Conservation (phyloP, 371 early-diverging fungal species). For the Apophysomyces variabilis region DNA sequence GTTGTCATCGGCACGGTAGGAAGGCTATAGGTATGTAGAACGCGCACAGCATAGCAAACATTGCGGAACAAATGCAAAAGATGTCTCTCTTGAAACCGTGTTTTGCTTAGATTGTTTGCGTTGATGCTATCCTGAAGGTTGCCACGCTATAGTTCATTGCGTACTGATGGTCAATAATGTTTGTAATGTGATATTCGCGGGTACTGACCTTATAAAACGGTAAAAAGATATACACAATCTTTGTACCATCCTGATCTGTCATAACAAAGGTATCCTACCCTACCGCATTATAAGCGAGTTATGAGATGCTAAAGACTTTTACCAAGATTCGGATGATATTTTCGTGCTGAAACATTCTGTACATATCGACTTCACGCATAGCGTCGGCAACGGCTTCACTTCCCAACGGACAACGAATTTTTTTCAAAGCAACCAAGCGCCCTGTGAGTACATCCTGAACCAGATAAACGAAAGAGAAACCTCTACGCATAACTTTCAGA, state of each 20-base stretch:
- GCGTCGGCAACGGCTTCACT: constrained; percentile 63
- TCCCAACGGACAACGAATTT: constrained; percentile 67
- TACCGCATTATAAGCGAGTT: not conserved
- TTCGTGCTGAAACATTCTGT: constrained; percentile 62
- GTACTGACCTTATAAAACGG: constrained; percentile 61
- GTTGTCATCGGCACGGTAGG: constrained; percentile 47
- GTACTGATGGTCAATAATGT: not conserved
- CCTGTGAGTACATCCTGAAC: constrained; percentile 58
- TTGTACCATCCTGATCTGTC: constrained; percentile 60
- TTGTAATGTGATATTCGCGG: not conserved
- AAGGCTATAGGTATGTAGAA: constrained; percentile 61
- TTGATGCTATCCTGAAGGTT: constrained; percentile 65
- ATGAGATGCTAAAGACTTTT: constrained; percentile 16
- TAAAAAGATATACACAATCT: constrained; percentile 66
- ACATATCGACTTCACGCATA: constrained; percentile 73
- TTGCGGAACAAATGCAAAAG: constrained; percentile 64
- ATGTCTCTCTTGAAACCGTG: constrained; percentile 59
- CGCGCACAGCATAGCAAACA: constrained; percentile 63
- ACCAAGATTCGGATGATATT: constrained; percentile 72
- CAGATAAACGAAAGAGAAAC: constrained; percentile 75
- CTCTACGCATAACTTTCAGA: constrained; percentile 43
- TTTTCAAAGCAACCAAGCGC: constrained; percentile 66
- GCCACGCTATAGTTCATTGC: constrained; percentile 37
- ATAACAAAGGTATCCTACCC: constrained; percentile 58
- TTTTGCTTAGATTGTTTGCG: constrained; percentile 55